These are phyloP conservation scores for Neltuma alba DNA, from an alignment of 306 rosid genomes.

Conservation along the genomic window DNA sequence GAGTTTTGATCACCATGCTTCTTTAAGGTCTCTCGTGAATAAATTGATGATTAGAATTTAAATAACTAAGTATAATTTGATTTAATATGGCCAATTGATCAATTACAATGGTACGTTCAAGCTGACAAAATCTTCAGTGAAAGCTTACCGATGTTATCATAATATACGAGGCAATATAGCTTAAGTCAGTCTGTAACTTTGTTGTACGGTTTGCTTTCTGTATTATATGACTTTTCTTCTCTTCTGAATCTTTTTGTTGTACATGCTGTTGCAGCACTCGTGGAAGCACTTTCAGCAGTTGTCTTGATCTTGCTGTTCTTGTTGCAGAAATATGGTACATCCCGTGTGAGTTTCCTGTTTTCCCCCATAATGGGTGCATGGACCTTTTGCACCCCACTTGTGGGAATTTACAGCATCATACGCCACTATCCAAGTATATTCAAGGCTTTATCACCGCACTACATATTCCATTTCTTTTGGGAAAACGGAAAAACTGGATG, in stretches of 20 bases:
- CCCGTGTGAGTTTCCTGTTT: slow-evolving; percentile 84
- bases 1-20: slow-evolving; percentile 8
- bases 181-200: slow-evolving; percentile 1
- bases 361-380: slow-evolving; percentile 88
- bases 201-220: slow-evolving; percentile 6
- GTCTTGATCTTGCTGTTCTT: slow-evolving; percentile 63
- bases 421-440: slow-evolving; percentile 68
- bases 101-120: neutral
- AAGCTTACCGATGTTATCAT: slow-evolving; percentile 5
- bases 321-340: slow-evolving; percentile 77
- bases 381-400: slow-evolving; percentile 75
- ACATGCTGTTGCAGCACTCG: slow-evolving; percentile 55
- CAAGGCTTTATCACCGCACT: slow-evolving; percentile 81
- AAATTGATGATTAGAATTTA: slow-evolving; percentile 12
- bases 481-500: slow-evolving; percentile 78
- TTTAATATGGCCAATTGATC: slow-evolving; percentile 2
- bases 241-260: neutral
- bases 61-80: neutral
- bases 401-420: slow-evolving; percentile 81
- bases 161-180: neutral
- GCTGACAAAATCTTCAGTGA: slow-evolving; percentile 12
- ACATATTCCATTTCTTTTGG: slow-evolving; percentile 65
- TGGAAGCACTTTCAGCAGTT: slow-evolving; percentile 68
- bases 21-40: slow-evolving; percentile 5
- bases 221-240: neutral